phyloP scores from a whole-genome alignment of 140 eudicot genomes.

The Oenanthe javanica region DNA sequence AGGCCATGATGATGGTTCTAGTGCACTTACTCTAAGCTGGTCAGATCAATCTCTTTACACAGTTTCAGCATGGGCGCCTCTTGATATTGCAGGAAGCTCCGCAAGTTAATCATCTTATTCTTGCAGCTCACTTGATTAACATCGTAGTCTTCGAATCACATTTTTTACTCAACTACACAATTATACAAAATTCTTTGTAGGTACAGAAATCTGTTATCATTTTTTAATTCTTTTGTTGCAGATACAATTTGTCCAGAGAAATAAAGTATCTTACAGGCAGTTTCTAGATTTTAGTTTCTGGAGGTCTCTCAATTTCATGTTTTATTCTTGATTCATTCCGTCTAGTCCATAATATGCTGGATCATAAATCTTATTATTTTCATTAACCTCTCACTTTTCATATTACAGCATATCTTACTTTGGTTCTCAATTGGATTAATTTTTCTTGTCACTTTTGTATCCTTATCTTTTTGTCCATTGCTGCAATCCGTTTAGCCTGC shows the following conservation, averaged over 20 bases:
- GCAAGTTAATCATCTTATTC: slow-evolving; percentile 17
- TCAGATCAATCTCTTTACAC: slow-evolving; percentile 86
- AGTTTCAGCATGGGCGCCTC: slow-evolving; percentile 67
- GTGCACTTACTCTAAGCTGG: slow-evolving; percentile 60
- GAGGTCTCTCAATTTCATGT: neutral
- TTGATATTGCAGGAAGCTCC: slow-evolving; percentile 27
- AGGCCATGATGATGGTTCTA: slow-evolving; percentile 21
- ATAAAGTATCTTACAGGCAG: neutral
- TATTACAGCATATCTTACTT: neutral
- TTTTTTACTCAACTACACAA: neutral
- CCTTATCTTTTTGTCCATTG: neutral
- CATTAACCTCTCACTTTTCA: neutral
- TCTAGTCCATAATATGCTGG: neutral
- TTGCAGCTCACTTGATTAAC: neutral
- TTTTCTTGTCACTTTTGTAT: neutral
- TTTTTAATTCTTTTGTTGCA: slow-evolving; percentile 66
- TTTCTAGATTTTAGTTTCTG: too few relatives aligned
- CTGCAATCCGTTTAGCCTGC: neutral
- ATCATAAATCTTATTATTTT: neutral
- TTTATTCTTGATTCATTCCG: slow-evolving; percentile 4
- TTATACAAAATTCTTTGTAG: slow-evolving; percentile 50
- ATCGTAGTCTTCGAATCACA: slow-evolving; percentile 6
- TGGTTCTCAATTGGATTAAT: neutral
- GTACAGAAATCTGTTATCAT: slow-evolving; percentile 39
- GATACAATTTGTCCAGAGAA: slow-evolving; percentile 29